Percentiles rank a stretch among this genome's conserved stretches.
phyloP scores from a whole-genome alignment of 1,284 basidiomycete genomes.

The Leccinum fallax region DNA sequence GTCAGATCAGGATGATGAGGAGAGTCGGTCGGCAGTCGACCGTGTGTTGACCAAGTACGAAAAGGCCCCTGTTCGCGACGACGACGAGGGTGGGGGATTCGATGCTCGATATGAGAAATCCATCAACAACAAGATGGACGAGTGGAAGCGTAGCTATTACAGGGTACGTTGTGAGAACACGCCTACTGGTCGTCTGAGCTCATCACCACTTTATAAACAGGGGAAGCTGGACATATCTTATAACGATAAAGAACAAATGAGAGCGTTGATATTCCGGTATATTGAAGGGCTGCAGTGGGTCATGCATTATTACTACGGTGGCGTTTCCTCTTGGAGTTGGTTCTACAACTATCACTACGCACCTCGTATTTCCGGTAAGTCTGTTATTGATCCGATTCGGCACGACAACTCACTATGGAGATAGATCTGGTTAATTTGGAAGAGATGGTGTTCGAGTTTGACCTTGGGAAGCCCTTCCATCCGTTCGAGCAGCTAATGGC shows the following conservation, averaged over 20 bases:
- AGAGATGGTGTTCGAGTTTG: conserved; percentile 83
- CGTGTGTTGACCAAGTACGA: conserved; percentile 88
- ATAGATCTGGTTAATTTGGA: conserved; percentile 79
- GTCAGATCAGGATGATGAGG: conserved; percentile 57
- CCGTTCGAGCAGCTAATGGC: conserved; percentile 99
- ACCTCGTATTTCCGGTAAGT: conserved; percentile 86
- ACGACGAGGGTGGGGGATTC: conserved; percentile 72
- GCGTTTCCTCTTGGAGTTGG: conserved; percentile 98
- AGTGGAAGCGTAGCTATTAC: conserved; percentile 94
- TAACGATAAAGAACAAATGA: conserved; percentile 67
- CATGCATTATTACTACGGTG: conserved; percentile 97
- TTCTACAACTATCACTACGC: conserved; percentile 99
- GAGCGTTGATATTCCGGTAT: conserved; percentile 76
- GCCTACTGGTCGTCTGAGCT: neutral
- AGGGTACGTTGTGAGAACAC: conserved; percentile 50
- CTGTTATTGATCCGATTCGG: neutral
- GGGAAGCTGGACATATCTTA: conserved; percentile 84
- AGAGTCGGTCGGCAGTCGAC: conserved; percentile 72
- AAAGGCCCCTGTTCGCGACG: conserved; percentile 74
- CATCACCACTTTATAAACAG: conserved; percentile 39
- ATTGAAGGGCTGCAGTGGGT: conserved; percentile 98
- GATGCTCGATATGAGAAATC: conserved; percentile 77
- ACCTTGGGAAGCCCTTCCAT: conserved; percentile 87
- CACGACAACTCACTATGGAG: conserved; percentile 8
- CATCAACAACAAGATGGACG: conserved; percentile 82